Evolutionary conservation across 768 basidiomycete species (phyloP), one percentile per base, ranked within the genome.

Genomic region (Russula olivacea): DNA sequence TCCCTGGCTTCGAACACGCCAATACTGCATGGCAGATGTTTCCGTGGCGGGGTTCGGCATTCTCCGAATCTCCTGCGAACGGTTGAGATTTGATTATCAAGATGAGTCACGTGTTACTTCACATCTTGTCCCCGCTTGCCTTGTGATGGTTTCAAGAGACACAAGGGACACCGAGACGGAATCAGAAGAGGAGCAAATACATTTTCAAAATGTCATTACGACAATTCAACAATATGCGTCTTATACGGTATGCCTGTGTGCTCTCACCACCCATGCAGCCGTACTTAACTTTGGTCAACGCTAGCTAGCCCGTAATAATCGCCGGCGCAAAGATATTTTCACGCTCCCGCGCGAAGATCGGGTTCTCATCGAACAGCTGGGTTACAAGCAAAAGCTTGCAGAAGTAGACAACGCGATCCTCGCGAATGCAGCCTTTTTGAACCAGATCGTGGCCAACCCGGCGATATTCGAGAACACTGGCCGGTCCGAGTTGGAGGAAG

Each of bases 341-440:
- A 82, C 79, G 0, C 79, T 98, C 3, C 81, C 91, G 0, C 76
- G 75, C 43, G 78, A 78, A 28, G 91, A 96, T 71, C 87, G 86
- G 69, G 82, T 79, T 1, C 72, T 95, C 0, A 78, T 96, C 1
- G 80, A 83, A 15, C 67, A 70, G 14, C 72, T 95, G 6, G 90
- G 91, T 7, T 95, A 91, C 73, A 84, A 86, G 67, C 76, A 83
- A 61, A 93, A 93, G 71, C 79, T 98, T 0, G 81, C 86, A 36
- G 83, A 81, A 30, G 87, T 91, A 14, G 94, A 98, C 74, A 76
- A 82, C 9, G 89, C 90, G 10, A 95, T 97, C 67, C 73, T 83
- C 55, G 83, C 77, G 55, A 97, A 96, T 69, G 87, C 90, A 1
- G 77, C 86, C 49, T 94, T 98, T 72, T 72, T 96, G 61, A 77